Evolutionary conservation across 306 rosid genomes (phyloP), one percentile per base, ranked within the genome.

Genomic region (Ormosia emarginata): DNA sequence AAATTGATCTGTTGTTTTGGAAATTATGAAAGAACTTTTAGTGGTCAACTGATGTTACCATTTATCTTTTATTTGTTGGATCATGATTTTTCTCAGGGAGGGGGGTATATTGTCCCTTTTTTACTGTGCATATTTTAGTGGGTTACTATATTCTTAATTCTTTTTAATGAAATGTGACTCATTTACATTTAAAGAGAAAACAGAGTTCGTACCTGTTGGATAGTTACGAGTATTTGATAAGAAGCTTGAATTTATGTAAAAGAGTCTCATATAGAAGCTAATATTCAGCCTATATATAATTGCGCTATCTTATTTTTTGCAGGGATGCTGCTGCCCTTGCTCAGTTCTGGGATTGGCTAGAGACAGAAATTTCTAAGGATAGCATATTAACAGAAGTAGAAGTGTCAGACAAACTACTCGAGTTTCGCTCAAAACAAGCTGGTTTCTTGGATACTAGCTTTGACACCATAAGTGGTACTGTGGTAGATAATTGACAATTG

Each of bases 241-340:
- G 71, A 75, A 67, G 50, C 50, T 36, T 72, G 32, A 68, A 61
- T 63, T 17, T 49, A n/a, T 36, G 4, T 52, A 3, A 15, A 24
- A 50, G 12, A 61, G 56, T 70, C 63, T 34, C 59, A 41, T n/a
- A 39, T 64, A 39, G 8, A 68, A 77, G 57, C 49, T 64, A 37
- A 40, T 61, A 40, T 81, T 72, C 71, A 52, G 33, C 36, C 15
- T 49, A 59, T 59, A 58, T 85, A 78, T 71, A 62, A 86, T 36
- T 58, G 29, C 84, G 78, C 69, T 81, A 59, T 62, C 67, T 75
- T 79, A 67, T 75, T 79, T 70, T 72, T 84, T 88, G 82, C 88
- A 95, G 99, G 89, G 99, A 95, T 85, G 99, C 96, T 37, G 98
- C 98, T 76, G 97, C 96, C 66, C 91, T 93, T 65, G 90, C 93